Conservation (phyloP, 2,329 filamentous ascomycete genomes). For the Paracorniculantispora psalliotae region DNA sequence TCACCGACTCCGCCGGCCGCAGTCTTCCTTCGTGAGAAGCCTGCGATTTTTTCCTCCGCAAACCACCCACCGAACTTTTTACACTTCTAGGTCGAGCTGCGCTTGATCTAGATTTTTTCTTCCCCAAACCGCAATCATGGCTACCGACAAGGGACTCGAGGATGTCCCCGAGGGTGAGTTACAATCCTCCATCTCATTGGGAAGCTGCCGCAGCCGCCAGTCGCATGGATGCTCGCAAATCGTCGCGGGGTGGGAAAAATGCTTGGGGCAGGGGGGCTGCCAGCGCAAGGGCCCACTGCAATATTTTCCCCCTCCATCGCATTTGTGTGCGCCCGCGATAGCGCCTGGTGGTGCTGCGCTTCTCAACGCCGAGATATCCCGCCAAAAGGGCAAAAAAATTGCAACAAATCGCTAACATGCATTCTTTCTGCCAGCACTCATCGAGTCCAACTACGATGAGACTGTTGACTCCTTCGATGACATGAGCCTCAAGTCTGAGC, state of each 20-base stretch:
- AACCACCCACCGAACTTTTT: constrained; percentile 36
- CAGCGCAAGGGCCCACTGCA: constrained; percentile 6
- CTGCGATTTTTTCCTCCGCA: constrained; percentile 33
- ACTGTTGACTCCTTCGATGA: constrained; percentile 98
- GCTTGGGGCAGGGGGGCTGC: constrained; percentile 4
- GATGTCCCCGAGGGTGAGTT: constrained; percentile 90
- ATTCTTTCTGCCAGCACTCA: constrained; percentile 69
- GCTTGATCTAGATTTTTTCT: constrained; percentile 65
- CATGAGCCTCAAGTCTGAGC: constrained; percentile 95
- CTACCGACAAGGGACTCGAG: constrained; percentile 96
- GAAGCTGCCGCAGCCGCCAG: background rate
- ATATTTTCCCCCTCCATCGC: constrained; percentile 9
- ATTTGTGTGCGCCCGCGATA: constrained; percentile 11
- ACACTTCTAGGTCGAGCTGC: constrained; percentile 64
- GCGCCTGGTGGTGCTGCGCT: background rate
- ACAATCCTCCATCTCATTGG: background rate
- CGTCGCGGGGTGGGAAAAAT: constrained; percentile 10
- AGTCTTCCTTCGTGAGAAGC: constrained; percentile 30
- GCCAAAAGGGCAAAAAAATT: background rate
- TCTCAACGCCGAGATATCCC: background rate
- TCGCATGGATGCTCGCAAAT: constrained; percentile 5
- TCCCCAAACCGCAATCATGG: constrained; percentile 81
- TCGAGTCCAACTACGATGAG: constrained; percentile 99
- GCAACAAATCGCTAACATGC: constrained; percentile 16
- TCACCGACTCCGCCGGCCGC: constrained; percentile 21